Base-by-base conservation (phyloP, 2,329 filamentous ascomycete genomes). In the Diplodia mutila region DNA sequence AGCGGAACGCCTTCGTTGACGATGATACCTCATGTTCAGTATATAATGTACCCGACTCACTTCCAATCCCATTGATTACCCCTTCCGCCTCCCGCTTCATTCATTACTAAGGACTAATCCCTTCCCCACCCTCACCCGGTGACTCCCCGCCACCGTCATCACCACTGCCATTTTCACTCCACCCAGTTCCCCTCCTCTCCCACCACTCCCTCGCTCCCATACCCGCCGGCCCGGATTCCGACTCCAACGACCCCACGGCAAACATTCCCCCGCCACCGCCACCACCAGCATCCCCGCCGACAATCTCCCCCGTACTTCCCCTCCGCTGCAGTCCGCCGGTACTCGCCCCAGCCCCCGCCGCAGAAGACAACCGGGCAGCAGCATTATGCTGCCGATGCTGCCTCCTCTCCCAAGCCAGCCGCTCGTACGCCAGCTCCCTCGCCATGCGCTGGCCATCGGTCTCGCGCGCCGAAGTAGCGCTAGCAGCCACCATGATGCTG, bases 401-500 rank as follows among this genome's bases (percentile, higher is more conserved):
- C 29, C 29, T 72, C 66, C 75, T 74, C 74, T 83, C 81, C 46
- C 77, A 53, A 63, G 77, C 77, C 65, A 83, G 68, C 64, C 81
- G 71, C 66, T 75, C 71, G 32, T 78, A 73, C 23, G 81, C 80
- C 68, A 74, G 73, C 61, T 78, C 76, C 5, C 73, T 75, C 32
- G 77, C 78, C 21, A 73, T 42, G 12, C 74, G 73, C 75, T 76
- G 54, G 16, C 11, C 29, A 4, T 74, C 78, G 63, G 75, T 72
- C 63, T 74, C 73, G 82, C 80, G 42, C 77, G 73, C 74, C 39
- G 42, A 76, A 76, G 32, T 25, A 25, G 49, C 27, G 23, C 32
- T 54, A 29, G 61, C 37, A 4, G 16, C 21, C 16, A 39, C 37
- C 16, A 55, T 34, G 42, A 69, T 61, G 49, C 69, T 72, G 8